Evolutionary conservation across 2,329 filamentous ascomycete species (phyloP).

Genomic region (Pseudogymnoascus sp.): DNA sequence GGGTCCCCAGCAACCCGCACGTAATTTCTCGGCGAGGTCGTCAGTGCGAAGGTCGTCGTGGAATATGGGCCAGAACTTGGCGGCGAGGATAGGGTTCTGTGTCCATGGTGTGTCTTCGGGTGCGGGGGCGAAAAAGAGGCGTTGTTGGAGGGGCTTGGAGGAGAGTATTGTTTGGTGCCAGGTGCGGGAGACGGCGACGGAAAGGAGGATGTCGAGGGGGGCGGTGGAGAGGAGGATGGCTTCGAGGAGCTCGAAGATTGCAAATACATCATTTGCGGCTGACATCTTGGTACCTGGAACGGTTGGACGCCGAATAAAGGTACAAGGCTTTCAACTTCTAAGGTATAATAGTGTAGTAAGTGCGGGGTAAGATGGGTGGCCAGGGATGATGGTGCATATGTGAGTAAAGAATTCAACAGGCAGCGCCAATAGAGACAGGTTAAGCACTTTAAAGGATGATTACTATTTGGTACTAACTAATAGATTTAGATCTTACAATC

Average conservation of each 20-base stretch:
- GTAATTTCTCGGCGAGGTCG: neutral
- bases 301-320: neutral
- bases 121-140: neutral
- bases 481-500: too few relatives aligned
- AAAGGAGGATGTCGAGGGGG: neutral
- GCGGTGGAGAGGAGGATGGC: neutral
- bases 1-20: neutral
- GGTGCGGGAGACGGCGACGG: neutral
- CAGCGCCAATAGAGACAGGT: neutral
- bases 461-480: too few relatives aligned
- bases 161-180: neutral
- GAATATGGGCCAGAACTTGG: neutral
- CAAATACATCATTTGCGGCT: neutral
- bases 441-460: neutral
- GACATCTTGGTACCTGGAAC: neutral
- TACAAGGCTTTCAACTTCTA: neutral
- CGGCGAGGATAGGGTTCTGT: neutral
- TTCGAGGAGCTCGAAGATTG: neutral
- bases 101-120: neutral
- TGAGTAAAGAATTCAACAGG: neutral
- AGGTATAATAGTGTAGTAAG: neutral
- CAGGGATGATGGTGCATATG: neutral
- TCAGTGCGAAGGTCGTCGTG: neutral
- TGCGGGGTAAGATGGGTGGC: neutral
- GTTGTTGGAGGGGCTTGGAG: neutral